Base-by-base conservation (phyloP, 441 rosid genomes). In the Croton laevigatus region DNA sequence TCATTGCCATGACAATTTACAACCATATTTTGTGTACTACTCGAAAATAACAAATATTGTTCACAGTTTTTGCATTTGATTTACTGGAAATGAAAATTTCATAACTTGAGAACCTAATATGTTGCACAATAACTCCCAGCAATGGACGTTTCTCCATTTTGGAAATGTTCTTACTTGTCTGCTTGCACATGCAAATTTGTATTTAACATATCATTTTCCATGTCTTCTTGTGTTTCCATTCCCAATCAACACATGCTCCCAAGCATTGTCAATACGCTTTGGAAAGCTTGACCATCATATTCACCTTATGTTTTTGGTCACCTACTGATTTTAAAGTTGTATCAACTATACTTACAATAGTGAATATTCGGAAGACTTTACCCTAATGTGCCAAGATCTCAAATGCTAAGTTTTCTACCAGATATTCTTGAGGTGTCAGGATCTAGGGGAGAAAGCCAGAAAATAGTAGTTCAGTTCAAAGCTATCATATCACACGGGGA, bases 401-500 rank as follows among this genome's bases (percentile, higher is more conserved):
- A 48, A 13, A 3, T 48, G 13, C 16, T 59, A 48, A 52, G 66
- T 49, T 34, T 7, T 7, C 52, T 42, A 10, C 34, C 37, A 27
- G 27, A 64, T 54, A 53, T 63, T 51, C 55, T 49, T 34, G 32
- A 48, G 58, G 72, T 38, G 32, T 63, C 14, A 32, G 0, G 9
- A 3, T 42, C 37, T 8, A 22, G 12, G 4, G 46, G 5, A 17
- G 52, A 48, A 69, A n/a, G 8, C 68, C 44, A 8, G 48, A 62
- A 19, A 23, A n/a, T n/a, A 4, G 23, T 32, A 38, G 52, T 14
- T 22, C 40, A 22, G 27, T 59, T 44, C 68, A 54, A 44, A 42
- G 62, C 61, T 9, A 37, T 51, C 49, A 38, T 9, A 27, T 17
- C 61, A 89, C 63, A 80, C 65, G 10, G 94, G 90, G 61, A 92